Percentiles rank a stretch among this genome's conserved stretches.
Evolutionary conservation across 139 green algal genomes (phyloP).

Genomic region (Micractinium sp.): DNA sequence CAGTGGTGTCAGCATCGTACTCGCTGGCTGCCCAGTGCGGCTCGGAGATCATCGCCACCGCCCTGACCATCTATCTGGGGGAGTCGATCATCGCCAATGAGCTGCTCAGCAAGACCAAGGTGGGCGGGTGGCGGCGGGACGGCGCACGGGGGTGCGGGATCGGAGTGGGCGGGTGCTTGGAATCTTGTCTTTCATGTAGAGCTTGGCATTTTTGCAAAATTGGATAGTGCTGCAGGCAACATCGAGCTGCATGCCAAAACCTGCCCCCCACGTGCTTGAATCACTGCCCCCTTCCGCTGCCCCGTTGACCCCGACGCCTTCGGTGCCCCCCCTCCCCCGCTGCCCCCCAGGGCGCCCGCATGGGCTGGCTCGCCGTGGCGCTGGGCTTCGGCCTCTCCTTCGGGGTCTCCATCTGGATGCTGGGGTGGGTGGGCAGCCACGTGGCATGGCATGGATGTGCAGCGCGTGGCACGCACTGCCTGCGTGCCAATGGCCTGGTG

Average conservation of each 20-base stretch:
- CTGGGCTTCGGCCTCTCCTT: constrained; percentile 49
- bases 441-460: not conserved
- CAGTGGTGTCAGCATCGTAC: not conserved
- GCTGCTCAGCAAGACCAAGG: constrained; percentile 42
- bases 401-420: constrained; percentile 38
- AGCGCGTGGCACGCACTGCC: not conserved
- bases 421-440: not conserved
- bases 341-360: constrained; percentile 27
- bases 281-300: not conserved
- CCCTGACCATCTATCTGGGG: constrained; percentile 33
- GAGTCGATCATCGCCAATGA: constrained; percentile 51
- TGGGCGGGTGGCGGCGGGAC: not conserved
- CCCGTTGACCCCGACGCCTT: not conserved
- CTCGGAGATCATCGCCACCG: constrained; percentile 19
- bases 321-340: not conserved
- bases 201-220: not conserved
- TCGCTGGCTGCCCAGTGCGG: constrained; percentile 26
- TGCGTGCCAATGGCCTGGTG: not conserved
- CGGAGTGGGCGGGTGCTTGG: not conserved
- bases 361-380: constrained; percentile 39
- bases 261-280: not conserved
- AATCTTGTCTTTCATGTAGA: not conserved
- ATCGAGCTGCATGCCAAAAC: too few relatives aligned
- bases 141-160: too few relatives aligned
- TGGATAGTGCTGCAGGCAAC: not conserved